A percentile compares a stretch with the other conserved stretches of the same genome.
Conservation (phyloP, 768 basidiomycete genomes). For the Serendipita sp. region DNA sequence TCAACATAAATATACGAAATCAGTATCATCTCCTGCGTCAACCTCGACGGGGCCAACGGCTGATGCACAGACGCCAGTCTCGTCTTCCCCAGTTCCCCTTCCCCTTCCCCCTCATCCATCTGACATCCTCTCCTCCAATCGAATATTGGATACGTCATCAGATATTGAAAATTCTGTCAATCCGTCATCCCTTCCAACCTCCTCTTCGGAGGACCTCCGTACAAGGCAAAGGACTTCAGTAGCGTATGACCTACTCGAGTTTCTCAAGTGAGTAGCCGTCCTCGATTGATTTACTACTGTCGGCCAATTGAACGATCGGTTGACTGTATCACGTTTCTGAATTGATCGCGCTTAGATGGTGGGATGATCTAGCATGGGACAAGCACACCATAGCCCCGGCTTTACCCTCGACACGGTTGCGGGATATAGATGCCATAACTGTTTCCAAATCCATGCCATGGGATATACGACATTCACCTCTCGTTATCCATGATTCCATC, state of each 20-base stretch:
- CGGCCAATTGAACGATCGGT: neutral
- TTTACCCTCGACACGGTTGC: neutral
- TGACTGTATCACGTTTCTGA: neutral
- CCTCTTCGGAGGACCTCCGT: neutral
- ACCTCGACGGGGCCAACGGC: neutral
- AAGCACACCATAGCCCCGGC: neutral
- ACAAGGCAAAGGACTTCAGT: neutral
- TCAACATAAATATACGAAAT: neutral
- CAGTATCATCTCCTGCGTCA: neutral
- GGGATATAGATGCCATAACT: neutral
- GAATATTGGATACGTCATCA: neutral
- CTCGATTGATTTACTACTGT: too few species aligned
- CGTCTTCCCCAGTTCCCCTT: neutral
- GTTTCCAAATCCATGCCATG: neutral
- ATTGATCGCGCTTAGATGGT: neutral
- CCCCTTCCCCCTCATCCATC: neutral
- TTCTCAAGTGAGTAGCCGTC: neutral
- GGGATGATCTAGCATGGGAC: neutral
- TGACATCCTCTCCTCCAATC: neutral
- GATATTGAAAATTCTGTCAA: neutral
- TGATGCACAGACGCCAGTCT: neutral
- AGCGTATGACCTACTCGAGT: neutral
- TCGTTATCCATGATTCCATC: slow-evolving; percentile 17
- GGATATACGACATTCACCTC: neutral
- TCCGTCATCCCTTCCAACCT: neutral